Percentiles rank a stretch among this genome's conserved stretches.
These are phyloP conservation scores for Geum urbanum DNA, from an alignment of 306 rosid species.

Conservation along the genomic window DNA sequence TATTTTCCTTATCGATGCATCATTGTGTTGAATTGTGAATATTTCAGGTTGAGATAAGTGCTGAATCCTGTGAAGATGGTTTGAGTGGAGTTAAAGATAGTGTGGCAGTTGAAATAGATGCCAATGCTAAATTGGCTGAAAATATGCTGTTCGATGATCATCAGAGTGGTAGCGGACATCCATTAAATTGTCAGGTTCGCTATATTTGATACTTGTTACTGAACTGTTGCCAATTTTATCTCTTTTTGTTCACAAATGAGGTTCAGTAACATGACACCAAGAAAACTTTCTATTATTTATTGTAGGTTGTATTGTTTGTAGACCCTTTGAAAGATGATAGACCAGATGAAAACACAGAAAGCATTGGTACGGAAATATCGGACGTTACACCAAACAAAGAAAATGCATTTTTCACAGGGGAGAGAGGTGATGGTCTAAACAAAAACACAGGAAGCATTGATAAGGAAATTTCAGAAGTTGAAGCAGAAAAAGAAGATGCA, in stretches of 20 bases:
- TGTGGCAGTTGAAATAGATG: constrained; percentile 1
- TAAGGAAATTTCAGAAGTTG: background rate
- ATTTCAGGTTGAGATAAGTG: constrained; percentile 9
- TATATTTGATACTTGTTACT: background rate
- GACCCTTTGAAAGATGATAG: background rate
- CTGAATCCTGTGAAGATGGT: background rate
- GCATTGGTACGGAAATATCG: background rate
- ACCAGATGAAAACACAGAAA: background rate
- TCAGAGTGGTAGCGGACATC: constrained; percentile 7
- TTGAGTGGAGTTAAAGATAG: constrained; percentile 7
- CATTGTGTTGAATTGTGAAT: background rate
- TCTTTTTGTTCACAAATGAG: background rate
- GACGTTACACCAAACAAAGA: background rate
- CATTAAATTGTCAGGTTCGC: constrained; percentile 20
- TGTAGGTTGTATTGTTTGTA: background rate
- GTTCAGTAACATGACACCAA: background rate
- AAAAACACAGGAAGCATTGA: background rate
- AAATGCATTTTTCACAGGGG: background rate
- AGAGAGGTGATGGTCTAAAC: background rate
- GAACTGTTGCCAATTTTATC: background rate
- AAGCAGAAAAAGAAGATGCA: background rate
- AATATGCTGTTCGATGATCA: constrained; percentile 12
- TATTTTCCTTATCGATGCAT: background rate
- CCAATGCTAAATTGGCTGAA: constrained; percentile 8
- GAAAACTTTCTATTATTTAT: background rate